phyloP scores from a whole-genome alignment of 139 green algal species.

The Haematococcus lacustris region DNA sequence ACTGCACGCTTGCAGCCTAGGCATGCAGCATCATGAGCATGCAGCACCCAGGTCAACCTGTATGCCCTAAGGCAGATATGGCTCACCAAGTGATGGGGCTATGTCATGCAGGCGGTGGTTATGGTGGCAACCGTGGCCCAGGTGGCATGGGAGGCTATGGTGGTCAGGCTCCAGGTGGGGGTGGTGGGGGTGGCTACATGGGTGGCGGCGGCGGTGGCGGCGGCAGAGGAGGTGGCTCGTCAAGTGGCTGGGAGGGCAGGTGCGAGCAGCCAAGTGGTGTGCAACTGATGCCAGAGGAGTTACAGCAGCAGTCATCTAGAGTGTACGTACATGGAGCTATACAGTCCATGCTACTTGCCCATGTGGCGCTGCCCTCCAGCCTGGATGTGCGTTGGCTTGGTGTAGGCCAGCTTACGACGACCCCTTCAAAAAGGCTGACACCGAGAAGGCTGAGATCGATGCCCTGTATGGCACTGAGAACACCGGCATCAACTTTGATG shows the following conservation, averaged over 20 bases:
- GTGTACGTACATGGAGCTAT: neutral
- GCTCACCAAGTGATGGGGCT: no score
- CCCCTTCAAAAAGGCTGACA: conserved; percentile 42
- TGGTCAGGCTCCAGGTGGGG: conserved; percentile 19
- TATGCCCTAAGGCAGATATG: conserved; percentile 6
- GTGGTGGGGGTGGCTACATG: conserved; percentile 29
- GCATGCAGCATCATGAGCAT: no score
- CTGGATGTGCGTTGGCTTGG: neutral
- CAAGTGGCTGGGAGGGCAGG: no score
- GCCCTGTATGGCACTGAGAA: conserved; percentile 64
- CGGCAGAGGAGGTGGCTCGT: conserved; percentile 13
- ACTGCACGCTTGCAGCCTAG: no score
- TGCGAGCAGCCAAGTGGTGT: conserved; percentile 10
- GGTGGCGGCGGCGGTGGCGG: no score
- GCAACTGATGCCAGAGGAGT: neutral
- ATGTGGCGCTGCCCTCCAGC: neutral
- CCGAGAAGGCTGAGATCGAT: conserved; percentile 52
- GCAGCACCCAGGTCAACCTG: no score
- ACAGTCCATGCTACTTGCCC: neutral
- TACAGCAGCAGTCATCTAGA: neutral
- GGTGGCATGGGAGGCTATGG: conserved; percentile 14
- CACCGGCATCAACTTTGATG: conserved; percentile 97
- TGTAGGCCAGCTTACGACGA: conserved; percentile 30
- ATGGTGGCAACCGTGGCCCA: conserved; percentile 18
- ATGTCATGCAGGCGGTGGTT: no score